Conservation (phyloP, 352 stramenopile species). For the Chrysophaeum taylorii region DNA sequence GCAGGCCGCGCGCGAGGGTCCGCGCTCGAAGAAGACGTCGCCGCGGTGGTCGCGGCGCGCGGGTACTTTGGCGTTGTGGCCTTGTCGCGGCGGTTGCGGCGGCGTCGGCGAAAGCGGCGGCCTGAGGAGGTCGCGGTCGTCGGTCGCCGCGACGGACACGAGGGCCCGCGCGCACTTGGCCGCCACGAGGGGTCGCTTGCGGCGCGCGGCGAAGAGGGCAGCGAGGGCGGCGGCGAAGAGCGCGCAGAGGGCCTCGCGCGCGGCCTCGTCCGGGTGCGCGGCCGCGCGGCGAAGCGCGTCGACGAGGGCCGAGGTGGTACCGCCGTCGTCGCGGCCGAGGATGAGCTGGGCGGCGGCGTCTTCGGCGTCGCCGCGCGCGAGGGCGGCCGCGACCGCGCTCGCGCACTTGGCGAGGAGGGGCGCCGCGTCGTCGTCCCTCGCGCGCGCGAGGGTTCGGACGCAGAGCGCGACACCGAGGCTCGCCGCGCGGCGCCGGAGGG, state of each 20-base stretch:
- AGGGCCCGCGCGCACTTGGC: too few species aligned
- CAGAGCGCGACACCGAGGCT: background rate
- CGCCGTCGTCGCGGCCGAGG: background rate
- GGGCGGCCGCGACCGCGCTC: background rate
- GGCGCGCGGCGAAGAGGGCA: too few species aligned
- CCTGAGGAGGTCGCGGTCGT: too few species aligned
- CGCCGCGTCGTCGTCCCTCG: background rate
- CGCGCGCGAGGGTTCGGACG: background rate
- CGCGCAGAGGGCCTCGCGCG: background rate
- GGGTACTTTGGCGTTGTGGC: too few species aligned
- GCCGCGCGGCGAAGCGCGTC: background rate
- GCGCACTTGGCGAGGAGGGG: background rate
- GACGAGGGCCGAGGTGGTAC: background rate
- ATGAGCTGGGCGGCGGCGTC: too few species aligned
- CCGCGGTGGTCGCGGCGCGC: too few species aligned
- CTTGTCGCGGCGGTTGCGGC: background rate
- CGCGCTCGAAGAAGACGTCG: background rate
- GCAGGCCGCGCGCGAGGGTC: background rate
- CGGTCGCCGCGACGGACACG: background rate
- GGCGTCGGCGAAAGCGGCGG: too few species aligned
- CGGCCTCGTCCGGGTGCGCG: slow-evolving; percentile 2
- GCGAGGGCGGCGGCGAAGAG: background rate
- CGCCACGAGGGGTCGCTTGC: too few species aligned
- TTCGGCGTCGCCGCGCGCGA: background rate
- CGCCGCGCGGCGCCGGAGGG: background rate